phyloP scores from a whole-genome alignment of 2,329 filamentous ascomycete species.

The Apiospora hydei region DNA sequence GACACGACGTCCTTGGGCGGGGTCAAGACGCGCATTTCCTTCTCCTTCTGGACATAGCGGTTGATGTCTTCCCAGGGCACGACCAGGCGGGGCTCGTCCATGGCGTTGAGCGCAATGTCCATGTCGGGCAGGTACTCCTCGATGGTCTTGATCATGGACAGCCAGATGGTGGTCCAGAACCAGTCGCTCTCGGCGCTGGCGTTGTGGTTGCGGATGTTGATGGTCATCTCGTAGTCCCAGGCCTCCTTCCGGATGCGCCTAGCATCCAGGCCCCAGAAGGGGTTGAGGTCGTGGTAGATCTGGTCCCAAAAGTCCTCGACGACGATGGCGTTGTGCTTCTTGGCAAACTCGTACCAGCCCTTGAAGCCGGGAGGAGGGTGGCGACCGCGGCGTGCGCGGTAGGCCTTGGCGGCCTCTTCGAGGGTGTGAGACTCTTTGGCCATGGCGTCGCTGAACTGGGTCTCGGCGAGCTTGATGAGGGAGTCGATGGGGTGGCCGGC shows the following conservation, averaged over 20 bases:
- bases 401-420: constrained; percentile 52
- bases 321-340: constrained; percentile 49
- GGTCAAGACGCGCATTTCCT: constrained; percentile 53
- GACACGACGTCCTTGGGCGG: constrained; percentile 52
- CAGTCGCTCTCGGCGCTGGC: constrained; percentile 60
- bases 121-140: constrained; percentile 68
- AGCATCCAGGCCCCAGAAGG: constrained; percentile 62
- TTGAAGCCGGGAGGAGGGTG: constrained; percentile 59
- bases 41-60: constrained; percentile 59
- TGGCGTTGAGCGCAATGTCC: constrained; percentile 71
- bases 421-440: constrained; percentile 52
- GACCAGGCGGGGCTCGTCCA: constrained; percentile 72
- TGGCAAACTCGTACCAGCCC: constrained; percentile 54
- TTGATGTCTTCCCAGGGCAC: constrained; percentile 69
- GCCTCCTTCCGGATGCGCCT: constrained; percentile 59
- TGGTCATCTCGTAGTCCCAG: constrained; percentile 65
- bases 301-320: constrained; percentile 60
- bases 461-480: constrained; percentile 50
- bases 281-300: constrained; percentile 59
- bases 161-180: constrained; percentile 66
- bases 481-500: constrained; percentile 52
- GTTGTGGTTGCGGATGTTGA: constrained; percentile 61
- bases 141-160: constrained; percentile 60
- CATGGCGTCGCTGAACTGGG: constrained; percentile 47
- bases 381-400: constrained; percentile 54